Base-by-base conservation (phyloP, 148 eudicot genomes). In the Pouteria glomerata region DNA sequence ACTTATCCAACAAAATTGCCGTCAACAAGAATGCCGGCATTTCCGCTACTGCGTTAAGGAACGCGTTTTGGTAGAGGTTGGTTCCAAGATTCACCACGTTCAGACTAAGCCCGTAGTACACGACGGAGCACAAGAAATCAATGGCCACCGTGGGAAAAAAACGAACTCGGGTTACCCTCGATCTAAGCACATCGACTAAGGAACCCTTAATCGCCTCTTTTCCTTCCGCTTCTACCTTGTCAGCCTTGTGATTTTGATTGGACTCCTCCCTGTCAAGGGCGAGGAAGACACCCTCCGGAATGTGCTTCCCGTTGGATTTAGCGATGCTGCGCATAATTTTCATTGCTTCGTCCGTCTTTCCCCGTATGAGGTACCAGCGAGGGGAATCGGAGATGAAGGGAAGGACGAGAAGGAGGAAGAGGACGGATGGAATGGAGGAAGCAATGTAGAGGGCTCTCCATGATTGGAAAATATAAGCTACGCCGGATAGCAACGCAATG, bases 381-480 rank as follows among this genome's bases (percentile, higher is more conserved):
- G 98, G 98, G 48, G 98, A 94, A 58, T 94, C 97, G 0, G 90
- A 83, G 41, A 94, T 61, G 72, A 93, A 93, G 0, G 98, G 98
- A 18, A 88, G 50, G 52, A 91, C 73, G 2, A 84, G 3, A 30
- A 82, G 6, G 44, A 85, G 73, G 74, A 87, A 94, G 33, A 89
- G 78, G 26, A 91, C 29, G 2, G 98, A 94, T 0, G 98, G 97
- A 6, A 94, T 18, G 0, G 97, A 91, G 3, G 97, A 70, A 12
- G 84, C 93, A 14, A 86, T 8, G 58, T 92, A 92, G 61, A 92
- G 95, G 26, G 80, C 31, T 3, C 97, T 73, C 97, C 97, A 92
- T 1, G 96, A 68, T 3, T 57, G 80, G 76, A 89, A 92, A 12
- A 79, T 19, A 73, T 83, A 89, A 30, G 97, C 97, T 12, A 89